Percentiles rank a stretch among this genome's conserved stretches.
These are phyloP conservation scores for Boletus semigastroideus DNA, from an alignment of 1,284 basidiomycete species.

Conservation along the genomic window DNA sequence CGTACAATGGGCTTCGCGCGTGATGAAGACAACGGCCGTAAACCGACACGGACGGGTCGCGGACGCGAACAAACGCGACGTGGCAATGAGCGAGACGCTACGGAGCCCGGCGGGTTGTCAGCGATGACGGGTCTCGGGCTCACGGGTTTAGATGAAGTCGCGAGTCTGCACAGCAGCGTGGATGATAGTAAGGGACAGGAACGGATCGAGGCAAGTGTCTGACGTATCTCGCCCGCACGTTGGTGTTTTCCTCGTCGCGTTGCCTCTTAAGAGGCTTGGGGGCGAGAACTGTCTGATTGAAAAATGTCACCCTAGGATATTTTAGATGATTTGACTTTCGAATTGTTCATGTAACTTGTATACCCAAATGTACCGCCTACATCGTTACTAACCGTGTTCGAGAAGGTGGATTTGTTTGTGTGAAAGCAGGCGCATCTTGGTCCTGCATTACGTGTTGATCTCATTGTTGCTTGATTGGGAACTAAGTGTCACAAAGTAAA, in stretches of 20 bases:
- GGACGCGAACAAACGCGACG: slow-evolving; percentile 14
- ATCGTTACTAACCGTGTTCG: no score
- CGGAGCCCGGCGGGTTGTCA: slow-evolving; percentile 21
- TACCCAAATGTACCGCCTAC: neutral
- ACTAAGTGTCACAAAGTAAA: no score
- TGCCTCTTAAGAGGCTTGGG: neutral
- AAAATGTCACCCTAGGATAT: neutral
- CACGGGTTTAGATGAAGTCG: slow-evolving; percentile 25
- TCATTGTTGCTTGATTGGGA: no score
- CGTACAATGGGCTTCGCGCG: neutral
- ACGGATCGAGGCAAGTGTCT: slow-evolving; percentile 4
- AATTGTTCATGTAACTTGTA: neutral
- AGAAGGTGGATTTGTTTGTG: no score
- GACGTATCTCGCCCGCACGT: neutral
- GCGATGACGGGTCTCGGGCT: slow-evolving; percentile 34
- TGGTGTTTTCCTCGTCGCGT: neutral
- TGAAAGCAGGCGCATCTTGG: no score
- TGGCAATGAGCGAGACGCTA: slow-evolving; percentile 1
- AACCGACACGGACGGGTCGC: slow-evolving; percentile 1
- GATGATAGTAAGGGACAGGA: slow-evolving; percentile 13
- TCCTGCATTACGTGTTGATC: no score
- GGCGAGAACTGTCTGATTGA: neutral
- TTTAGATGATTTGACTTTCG: neutral
- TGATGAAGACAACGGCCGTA: slow-evolving; percentile 1
- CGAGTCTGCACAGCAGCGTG: neutral